Evolutionary conservation across 2,329 filamentous ascomycete genomes (phyloP).

Genomic region (Aspergillus sclerotialis): DNA sequence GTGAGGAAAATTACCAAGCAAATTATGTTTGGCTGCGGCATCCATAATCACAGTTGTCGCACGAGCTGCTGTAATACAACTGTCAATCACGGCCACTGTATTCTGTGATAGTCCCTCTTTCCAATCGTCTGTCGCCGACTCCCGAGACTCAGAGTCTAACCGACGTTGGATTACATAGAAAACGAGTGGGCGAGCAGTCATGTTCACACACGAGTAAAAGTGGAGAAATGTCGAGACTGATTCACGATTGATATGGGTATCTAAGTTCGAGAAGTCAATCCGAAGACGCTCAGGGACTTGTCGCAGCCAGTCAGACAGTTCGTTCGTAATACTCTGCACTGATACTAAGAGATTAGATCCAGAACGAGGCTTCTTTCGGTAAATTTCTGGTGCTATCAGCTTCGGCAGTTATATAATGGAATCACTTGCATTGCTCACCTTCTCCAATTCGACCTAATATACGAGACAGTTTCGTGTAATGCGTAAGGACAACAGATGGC

Average conservation of each 20-base stretch:
- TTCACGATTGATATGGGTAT: conserved; percentile 40
- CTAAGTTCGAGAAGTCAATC: conserved; percentile 42
- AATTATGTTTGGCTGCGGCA: conserved; percentile 42
- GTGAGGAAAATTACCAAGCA: conserved; percentile 38
- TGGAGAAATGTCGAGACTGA: conserved; percentile 48
- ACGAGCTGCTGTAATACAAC: conserved; percentile 45
- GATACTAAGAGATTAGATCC: conserved; percentile 44
- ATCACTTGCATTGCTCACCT: conserved; percentile 11
- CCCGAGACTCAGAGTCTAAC: conserved; percentile 29
- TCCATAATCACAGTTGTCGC: conserved; percentile 46
- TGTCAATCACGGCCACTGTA: conserved; percentile 47
- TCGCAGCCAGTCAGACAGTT: conserved; percentile 45
- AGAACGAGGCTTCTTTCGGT: conserved; percentile 42
- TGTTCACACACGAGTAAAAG: conserved; percentile 53
- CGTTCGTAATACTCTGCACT: conserved; percentile 45
- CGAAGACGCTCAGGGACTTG: conserved; percentile 43
- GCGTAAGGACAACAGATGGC: conserved; percentile 42
- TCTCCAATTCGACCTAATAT: conserved; percentile 46
- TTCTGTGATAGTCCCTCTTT: conserved; percentile 42
- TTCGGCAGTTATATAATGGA: conserved; percentile 4
- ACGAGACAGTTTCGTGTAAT: conserved; percentile 48
- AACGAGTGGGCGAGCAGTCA: conserved; percentile 49
- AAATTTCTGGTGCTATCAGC: conserved; percentile 41
- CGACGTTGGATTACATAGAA: conserved; percentile 49
- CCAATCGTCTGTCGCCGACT: conserved; percentile 37